These are phyloP conservation scores for Grigorovia transvaalensis DNA, from an alignment of 805 yeast genomes.

Conservation along the genomic window DNA sequence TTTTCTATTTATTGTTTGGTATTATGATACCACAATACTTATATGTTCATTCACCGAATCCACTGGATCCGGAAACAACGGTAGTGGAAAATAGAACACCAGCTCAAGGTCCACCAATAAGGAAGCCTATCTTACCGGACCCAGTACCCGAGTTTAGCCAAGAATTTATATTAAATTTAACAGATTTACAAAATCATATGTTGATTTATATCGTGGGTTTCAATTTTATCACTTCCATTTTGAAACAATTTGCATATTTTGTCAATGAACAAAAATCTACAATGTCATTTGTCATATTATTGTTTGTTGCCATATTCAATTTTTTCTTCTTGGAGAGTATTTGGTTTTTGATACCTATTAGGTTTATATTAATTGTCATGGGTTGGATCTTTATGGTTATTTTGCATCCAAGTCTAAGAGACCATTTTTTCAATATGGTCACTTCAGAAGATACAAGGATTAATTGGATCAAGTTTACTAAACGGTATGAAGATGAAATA, in stretches of 20 bases:
- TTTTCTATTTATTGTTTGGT: conserved; percentile 41
- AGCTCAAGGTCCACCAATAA: conserved; percentile 42
- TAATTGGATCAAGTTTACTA: conserved; percentile 37
- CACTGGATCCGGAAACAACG: conserved; percentile 11
- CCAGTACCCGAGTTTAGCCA: conserved; percentile 72
- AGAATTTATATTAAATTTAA: conserved; percentile 67
- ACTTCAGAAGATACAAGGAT: conserved; percentile 60
- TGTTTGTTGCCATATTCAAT: conserved; percentile 27
- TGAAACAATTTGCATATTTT: conserved; percentile 52
- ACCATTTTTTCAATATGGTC: conserved; percentile 34
- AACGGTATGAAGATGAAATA: conserved; percentile 37
- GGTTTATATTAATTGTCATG: conserved; percentile 26
- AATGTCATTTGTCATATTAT: conserved; percentile 35
- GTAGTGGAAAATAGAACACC: conserved; percentile 35
- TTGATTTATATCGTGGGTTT: conserved; percentile 49
- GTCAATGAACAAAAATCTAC: conserved; percentile 51
- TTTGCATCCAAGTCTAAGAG: conserved; percentile 48
- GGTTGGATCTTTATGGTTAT: conserved; percentile 42
- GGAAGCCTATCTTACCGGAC: conserved; percentile 42
- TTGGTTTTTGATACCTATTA: conserved; percentile 27
- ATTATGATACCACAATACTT: conserved; percentile 61
- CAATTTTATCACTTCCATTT: conserved; percentile 42
- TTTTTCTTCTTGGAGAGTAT: conserved; percentile 23
- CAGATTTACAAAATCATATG: conserved; percentile 80
- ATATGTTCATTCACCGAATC: conserved; percentile 54